Conservation (phyloP, 345 rosid species). For the Lumnitzera racemosa region DNA sequence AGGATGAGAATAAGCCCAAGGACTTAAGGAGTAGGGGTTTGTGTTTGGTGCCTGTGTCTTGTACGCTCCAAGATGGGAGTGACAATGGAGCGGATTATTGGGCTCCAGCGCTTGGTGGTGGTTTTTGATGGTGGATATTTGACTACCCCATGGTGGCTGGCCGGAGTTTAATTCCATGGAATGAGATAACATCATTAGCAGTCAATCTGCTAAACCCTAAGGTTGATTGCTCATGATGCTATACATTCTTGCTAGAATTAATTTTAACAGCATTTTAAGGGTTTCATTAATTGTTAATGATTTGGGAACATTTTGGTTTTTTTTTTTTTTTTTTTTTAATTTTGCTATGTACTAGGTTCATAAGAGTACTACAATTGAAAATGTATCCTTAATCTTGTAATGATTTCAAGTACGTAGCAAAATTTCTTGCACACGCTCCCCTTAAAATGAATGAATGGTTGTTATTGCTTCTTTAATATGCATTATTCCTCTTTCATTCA, state of each 20-base stretch:
- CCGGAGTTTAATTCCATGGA: not conserved
- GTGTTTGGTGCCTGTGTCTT: slow-evolving; percentile 89
- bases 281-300: no score
- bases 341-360: no score
- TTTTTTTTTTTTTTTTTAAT: no score
- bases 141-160: not conserved
- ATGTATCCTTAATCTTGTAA: no score
- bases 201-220: slow-evolving; percentile 29
- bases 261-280: no score
- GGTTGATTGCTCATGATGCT: slow-evolving; percentile 99
- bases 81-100: slow-evolving; percentile 93
- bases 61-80: slow-evolving; percentile 77
- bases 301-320: no score
- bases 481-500: no score
- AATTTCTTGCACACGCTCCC: no score
- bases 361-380: no score
- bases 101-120: slow-evolving; percentile 53
- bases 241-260: slow-evolving; percentile 17
- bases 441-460: no score
- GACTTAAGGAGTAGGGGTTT: slow-evolving; percentile 91
- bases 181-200: slow-evolving; percentile 17
- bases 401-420: no score
- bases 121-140: slow-evolving; percentile 6
- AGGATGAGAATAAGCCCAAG: slow-evolving; percentile 29
- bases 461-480: no score